Evolutionary conservation across 1,139 yeast genomes (phyloP), one percentile per base, ranked within the genome.

Genomic region (Geotrichum reessii): DNA sequence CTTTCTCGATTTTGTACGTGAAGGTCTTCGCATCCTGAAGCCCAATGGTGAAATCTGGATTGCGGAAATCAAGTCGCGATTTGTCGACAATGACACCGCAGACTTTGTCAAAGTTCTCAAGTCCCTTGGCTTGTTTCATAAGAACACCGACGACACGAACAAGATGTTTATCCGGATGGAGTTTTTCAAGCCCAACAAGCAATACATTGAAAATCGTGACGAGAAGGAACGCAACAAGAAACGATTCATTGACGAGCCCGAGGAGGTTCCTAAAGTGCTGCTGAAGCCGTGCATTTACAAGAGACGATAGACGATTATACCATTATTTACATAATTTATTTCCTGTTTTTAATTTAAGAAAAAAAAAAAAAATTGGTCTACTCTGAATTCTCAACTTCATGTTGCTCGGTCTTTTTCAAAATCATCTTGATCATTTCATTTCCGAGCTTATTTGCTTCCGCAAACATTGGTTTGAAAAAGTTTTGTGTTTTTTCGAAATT

Each of bases 41-140:
- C 97, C 97, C 49, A 80, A 89, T 61, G 99, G 99, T 24, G 97
- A 92, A 69, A 75, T 93, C 54, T 95, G 99, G 99, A 90, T 93
- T 60, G 95, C 98, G 0, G 99, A 93, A 71, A 95, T 93, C 73
- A 93, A 93, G 74, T 89, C 97, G 0, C 79, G 99, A 67, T 90
- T 93, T 68, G 77, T 83, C 1, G 97, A 82, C 57, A 66, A 65
- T 50, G 73, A 86, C 69, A 73, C 81, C 61, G 65, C 78, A 12
- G 92, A 88, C 66, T 93, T 93, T 73, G 90, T 87, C 19, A 82
- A 87, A 47, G 83, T 88, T 0, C 76, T 93, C 65, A 88, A 88
- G 71, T 75, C 83, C 58, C 74, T 83, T 65, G 99, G 98, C 0
- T 87, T 93, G 66, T 86, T 87, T 77, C 96, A 91, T 74, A 88